A percentile compares a stretch with the other conserved stretches of the same genome.
phyloP scores from a whole-genome alignment of 164 flowering plant genomes.

The Kalanchoe fedtschenkoi region DNA sequence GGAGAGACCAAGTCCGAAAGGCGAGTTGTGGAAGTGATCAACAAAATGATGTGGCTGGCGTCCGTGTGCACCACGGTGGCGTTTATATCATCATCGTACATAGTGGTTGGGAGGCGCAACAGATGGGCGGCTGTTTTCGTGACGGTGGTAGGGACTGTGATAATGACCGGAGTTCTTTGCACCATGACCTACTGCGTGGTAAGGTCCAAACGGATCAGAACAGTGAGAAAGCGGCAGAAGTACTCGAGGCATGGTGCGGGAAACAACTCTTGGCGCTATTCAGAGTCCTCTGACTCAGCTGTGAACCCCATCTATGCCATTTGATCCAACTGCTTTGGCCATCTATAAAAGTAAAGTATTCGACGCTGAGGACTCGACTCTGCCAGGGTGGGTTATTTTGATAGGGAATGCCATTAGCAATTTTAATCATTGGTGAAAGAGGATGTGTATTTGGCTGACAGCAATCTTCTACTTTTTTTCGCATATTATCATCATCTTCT shows the following conservation, averaged over 20 bases:
- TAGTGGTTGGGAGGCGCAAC: constrained; percentile 47
- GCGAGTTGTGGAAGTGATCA: constrained; percentile 57
- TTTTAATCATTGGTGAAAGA: too few species aligned
- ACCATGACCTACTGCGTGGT: constrained; percentile 60
- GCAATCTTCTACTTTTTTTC: too few species aligned
- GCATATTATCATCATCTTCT: too few species aligned
- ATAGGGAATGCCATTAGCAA: too few species aligned
- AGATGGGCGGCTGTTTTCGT: constrained; percentile 56
- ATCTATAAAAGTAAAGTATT: too few species aligned
- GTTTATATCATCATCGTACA: constrained; percentile 60
- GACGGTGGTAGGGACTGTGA: constrained; percentile 45
- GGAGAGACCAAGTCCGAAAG: constrained; percentile 68
- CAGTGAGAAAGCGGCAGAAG: constrained; percentile 35
- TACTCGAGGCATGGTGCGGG: constrained; percentile 8
- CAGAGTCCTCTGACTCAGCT: constrained; percentile 23
- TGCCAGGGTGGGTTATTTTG: too few species aligned
- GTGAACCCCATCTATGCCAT: constrained; percentile 34
- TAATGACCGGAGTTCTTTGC: constrained; percentile 59
- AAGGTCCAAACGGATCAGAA: constrained; percentile 32
- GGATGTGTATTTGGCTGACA: too few species aligned
- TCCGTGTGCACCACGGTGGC: constrained; percentile 63
- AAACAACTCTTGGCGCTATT: constrained; percentile 13
- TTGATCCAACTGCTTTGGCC: constrained; percentile 10
- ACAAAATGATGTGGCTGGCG: constrained; percentile 82
- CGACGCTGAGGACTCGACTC: too few species aligned